Base-by-base conservation (phyloP, 805 yeast genomes). In the Kazachstania martiniae region DNA sequence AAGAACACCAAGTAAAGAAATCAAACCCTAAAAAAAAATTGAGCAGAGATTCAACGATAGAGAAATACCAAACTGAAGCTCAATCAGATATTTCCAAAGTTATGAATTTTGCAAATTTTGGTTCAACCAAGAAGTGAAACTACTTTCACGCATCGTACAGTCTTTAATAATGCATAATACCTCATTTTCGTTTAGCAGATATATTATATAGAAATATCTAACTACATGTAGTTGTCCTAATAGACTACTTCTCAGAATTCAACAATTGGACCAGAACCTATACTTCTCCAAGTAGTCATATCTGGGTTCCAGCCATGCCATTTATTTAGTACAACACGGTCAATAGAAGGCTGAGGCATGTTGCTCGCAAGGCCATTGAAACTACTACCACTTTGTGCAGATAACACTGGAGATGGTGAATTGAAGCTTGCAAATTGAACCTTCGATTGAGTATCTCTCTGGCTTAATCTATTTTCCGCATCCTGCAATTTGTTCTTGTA, bases 261-360 rank as follows among this genome's bases (percentile, higher is more conserved):
- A 10, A 77, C 61, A 4, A 68, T 50, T 3, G 82, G 77, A 2
- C 86, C 86, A 32, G 68, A 60, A 1, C 84, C 85, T 12, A 72
- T 63, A 32, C 77, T 70, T 49, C 79, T 68, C 96, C 96, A 87
- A 10, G 53, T 46, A 17, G 83, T 68, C 93, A 87, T 82, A 48
- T 87, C 95, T 3, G 85, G 69, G 48, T 79, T 84, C 86, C 87
- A 87, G 30, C 72, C 75, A 42, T 74, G 76, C 93, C 93, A 87
- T 42, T 72, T 74, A 49, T 66, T 63, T 42, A 87, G 57, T 44
- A 73, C 75, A 9, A 68, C 67, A 5, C 73, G 69, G 39, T 70
- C 72, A 34, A 25, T 57, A 49, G 18, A 41, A 34, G 33, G 42
- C 8, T 19, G 21, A 8, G 10, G 9, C 7, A 10, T 19, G 10